Evolutionary conservation across 208 protist genomes (phyloP), one percentile per base, ranked within the genome.

Genomic region (Zelonia costaricensis): DNA sequence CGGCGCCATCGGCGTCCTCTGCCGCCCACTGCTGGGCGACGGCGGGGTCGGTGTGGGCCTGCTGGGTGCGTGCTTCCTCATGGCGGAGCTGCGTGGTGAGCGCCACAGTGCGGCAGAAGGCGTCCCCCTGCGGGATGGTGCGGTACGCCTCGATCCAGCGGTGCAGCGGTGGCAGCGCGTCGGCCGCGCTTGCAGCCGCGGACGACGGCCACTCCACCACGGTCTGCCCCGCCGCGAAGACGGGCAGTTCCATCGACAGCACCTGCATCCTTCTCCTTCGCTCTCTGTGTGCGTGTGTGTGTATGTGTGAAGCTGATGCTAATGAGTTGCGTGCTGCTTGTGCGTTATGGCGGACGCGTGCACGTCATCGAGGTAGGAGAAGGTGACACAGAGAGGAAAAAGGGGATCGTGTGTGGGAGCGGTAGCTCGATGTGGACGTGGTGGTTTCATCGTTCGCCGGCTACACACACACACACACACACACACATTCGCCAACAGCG

Each of bases 11-110:
- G n/a, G 74, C 70, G 20, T 71, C 69, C 46, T 66, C 57, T 0
- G 40, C 43, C 12, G 58, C 49, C 74, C 74, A 78, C 31, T 69
- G 74, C 53, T 68, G 58, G 22, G 66, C 73, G 10, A 60, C 73
- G 40, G 42, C 52, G 0, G 81, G 82, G 57, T 91, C 87, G 16
- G 51, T 58, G 66, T 89, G 87, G 13, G 54, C 47, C 30, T 84
- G 51, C 22, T 78, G 66, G 18, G 49, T 46, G 36, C 75, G 80
- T 33, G 69, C 46, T 20, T 76, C 69, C 57, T 87, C 78, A 27
- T 69, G 63, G 35, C 59, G 77, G 18, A 93, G 51, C 39, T 61
- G 76, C 9, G 76, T 69, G 31, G 69, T 28, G 2, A 80, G 65
- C 5, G 64, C 58, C n/a, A 84, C 55, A 28, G 62, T 74, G 27